Conservation (phyloP, 2,329 filamentous ascomycete genomes). For the Alternaria gansuensis region DNA sequence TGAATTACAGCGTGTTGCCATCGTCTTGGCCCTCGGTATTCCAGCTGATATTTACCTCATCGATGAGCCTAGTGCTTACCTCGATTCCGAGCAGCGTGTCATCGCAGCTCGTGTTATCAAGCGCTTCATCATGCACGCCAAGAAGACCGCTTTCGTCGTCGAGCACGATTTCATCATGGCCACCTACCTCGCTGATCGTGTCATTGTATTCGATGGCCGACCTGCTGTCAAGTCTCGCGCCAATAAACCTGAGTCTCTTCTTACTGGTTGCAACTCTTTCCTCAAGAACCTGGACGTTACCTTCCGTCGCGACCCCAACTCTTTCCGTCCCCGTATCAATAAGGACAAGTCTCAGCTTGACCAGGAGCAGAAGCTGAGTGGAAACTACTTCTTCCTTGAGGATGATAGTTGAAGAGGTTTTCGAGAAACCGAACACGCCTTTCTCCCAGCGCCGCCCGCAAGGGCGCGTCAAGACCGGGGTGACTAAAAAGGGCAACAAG, state of each 20-base stretch:
- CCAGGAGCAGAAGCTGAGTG: constrained; percentile 92
- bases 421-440: constrained; percentile 57
- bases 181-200: constrained; percentile 83
- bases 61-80: constrained; percentile 85
- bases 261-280: constrained; percentile 97
- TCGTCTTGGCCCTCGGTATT: constrained; percentile 93
- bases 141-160: constrained; percentile 99
- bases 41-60: constrained; percentile 99
- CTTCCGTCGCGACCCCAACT: constrained; percentile 96
- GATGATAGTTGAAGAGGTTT: constrained; percentile 77
- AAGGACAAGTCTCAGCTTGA: constrained; percentile 95
- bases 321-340: constrained; percentile 97
- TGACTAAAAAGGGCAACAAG: constrained; percentile 50
- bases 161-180: constrained; percentile 99
- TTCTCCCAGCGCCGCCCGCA: constrained; percentile 46
- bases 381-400: constrained; percentile 99
- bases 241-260: constrained; percentile 87
- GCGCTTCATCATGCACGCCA: constrained; percentile 99
- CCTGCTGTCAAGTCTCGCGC: constrained; percentile 89
- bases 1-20: constrained; percentile 99
- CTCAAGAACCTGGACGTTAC: constrained; percentile 96
- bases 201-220: constrained; percentile 97
- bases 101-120: constrained; percentile 97
- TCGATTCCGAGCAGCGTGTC: constrained; percentile 99
- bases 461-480: constrained; percentile 55